Evolutionary conservation across 164 flowering plant genomes (phyloP).

Genomic region (Paratinospora sagittata): DNA sequence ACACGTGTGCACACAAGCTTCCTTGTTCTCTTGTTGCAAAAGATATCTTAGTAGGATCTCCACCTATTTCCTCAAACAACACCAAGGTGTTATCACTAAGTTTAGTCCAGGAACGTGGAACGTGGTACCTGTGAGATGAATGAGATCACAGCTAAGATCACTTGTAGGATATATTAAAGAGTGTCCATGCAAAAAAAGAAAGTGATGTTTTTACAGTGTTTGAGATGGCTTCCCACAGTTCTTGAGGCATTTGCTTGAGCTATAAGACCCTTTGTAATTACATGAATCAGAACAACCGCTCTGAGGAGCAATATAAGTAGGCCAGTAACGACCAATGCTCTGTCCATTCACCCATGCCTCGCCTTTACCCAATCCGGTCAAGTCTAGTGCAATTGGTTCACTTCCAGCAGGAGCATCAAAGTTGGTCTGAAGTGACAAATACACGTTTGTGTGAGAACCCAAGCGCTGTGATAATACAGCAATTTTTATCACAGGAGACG

Average conservation of each 20-base stretch:
- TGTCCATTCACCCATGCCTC: conserved; percentile 98
- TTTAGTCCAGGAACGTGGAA: conserved; percentile 82
- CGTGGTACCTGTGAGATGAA: conserved; percentile 59
- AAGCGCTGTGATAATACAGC: not conserved
- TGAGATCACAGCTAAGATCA: conserved; percentile 9
- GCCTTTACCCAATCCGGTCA: conserved; percentile 88
- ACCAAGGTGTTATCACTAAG: conserved; percentile 66
- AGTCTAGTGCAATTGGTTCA: conserved; percentile 70
- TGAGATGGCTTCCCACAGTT: conserved; percentile 90
- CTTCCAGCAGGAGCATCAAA: conserved; percentile 78
- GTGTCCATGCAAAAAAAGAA: not conserved
- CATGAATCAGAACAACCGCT: conserved; percentile 62
- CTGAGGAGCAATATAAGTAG: conserved; percentile 44
- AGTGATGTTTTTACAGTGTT: conserved; percentile 33
- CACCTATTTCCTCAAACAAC: conserved; percentile 84
- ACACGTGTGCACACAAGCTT: conserved; percentile 58
- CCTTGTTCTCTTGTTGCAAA: conserved; percentile 42
- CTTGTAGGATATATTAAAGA: not conserved
- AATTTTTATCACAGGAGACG: not conserved
- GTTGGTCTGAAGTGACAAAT: conserved; percentile 42
- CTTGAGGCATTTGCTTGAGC: conserved; percentile 61
- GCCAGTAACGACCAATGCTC: conserved; percentile 98
- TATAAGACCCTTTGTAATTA: conserved; percentile 63
- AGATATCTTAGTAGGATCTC: conserved; percentile 68
- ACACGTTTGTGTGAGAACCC: not conserved